Evolutionary conservation across 371 early-diverging fungal genomes (phyloP).

Genomic region (Massospora cicadina): DNA sequence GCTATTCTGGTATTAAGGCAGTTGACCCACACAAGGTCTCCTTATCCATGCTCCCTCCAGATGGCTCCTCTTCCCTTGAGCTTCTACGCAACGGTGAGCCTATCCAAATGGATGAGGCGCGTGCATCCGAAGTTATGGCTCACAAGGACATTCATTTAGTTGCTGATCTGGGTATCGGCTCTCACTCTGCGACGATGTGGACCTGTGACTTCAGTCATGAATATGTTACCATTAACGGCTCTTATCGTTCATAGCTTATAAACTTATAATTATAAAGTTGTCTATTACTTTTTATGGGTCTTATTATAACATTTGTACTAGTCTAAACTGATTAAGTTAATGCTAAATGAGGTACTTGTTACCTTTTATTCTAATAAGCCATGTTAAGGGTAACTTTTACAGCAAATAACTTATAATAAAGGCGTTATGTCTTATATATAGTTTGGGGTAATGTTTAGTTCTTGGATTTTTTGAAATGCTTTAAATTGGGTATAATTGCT

Average conservation of each 20-base stretch:
- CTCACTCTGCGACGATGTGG: slow-evolving; percentile 63
- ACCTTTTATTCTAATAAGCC: no score
- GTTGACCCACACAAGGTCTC: slow-evolving; percentile 57
- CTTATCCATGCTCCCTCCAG: slow-evolving; percentile 51
- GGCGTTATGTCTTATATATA: no score
- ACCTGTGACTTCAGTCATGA: slow-evolving; percentile 89
- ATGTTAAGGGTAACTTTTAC: no score
- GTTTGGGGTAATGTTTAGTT: no score
- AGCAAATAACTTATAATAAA: no score
- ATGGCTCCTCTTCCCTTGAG: slow-evolving; percentile 34
- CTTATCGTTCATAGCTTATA: slow-evolving; percentile 52
- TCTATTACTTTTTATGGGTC: no score
- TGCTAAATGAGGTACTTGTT: no score
- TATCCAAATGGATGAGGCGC: slow-evolving; percentile 49
- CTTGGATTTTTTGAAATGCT: no score
- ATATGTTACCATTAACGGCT: slow-evolving; percentile 85
- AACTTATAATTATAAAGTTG: no score
- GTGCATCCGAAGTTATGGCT: slow-evolving; percentile 63
- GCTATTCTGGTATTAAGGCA: slow-evolving; percentile 49
- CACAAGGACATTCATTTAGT: slow-evolving; percentile 64
- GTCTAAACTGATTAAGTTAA: no score
- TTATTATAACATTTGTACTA: no score
- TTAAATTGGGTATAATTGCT: no score
- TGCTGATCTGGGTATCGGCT: slow-evolving; percentile 55
- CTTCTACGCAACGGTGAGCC: slow-evolving; percentile 74